Percentiles rank a stretch among this genome's conserved stretches.
These are phyloP conservation scores for Patellifolia procumbens DNA, from an alignment of 179 eudicot species.

Conservation along the genomic window DNA sequence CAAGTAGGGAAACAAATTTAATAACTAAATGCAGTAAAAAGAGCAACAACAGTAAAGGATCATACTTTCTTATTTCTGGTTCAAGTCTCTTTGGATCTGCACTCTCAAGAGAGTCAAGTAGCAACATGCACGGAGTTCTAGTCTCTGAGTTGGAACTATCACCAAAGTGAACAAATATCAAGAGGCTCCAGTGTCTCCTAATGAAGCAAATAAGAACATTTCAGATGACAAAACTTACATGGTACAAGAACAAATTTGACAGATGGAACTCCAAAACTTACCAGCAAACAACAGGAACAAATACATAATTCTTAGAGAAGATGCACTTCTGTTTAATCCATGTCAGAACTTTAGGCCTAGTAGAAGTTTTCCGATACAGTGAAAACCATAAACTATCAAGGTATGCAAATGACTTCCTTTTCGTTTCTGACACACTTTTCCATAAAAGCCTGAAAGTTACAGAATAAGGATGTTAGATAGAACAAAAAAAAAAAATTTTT, in stretches of 20 bases:
- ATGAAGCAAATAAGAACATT: background rate
- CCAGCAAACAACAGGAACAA: slow-evolving; percentile 76
- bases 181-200: slow-evolving; percentile 79
- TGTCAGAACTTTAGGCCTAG: slow-evolving; percentile 45
- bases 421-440: slow-evolving; percentile 52
- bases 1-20: background rate
- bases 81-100: slow-evolving; percentile 53
- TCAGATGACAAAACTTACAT: background rate
- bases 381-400: slow-evolving; percentile 74
- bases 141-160: slow-evolving; percentile 39
- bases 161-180: slow-evolving; percentile 70
- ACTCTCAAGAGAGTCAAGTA: slow-evolving; percentile 67
- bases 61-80: slow-evolving; percentile 70
- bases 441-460: slow-evolving; percentile 48
- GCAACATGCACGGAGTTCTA: slow-evolving; percentile 64
- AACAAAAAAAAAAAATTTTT: background rate
- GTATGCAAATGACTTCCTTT: slow-evolving; percentile 41
- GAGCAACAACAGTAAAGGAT: background rate
- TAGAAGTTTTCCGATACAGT: slow-evolving; percentile 41
- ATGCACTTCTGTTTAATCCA: slow-evolving; percentile 64
- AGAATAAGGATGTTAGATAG: slow-evolving; percentile 3
- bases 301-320: slow-evolving; percentile 67
- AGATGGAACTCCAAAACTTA: slow-evolving; percentile 27
- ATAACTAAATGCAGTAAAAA: background rate
- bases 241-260: background rate